Evolutionary conservation across 805 yeast genomes (phyloP), one percentile per base, ranked within the genome.

Genomic region (Hanseniaspora pseudoguilliermondii): DNA sequence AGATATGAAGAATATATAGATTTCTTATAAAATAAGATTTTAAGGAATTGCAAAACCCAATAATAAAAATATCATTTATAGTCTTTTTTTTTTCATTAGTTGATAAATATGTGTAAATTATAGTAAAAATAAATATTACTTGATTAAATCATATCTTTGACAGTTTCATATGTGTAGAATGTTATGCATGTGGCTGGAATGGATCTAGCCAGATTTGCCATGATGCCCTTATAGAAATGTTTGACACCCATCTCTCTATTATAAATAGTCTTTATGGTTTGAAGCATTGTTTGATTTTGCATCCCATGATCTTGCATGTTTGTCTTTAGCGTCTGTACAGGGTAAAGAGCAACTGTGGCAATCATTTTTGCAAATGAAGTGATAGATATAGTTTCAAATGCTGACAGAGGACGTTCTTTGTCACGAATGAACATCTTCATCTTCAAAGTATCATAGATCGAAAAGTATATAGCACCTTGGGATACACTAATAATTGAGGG

Each of bases 121-220:
- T 5, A 25, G 3, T 25, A 25, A 25, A 25, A 5, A 25, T 25
- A 25, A 5, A n/a, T n/a, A n/a, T n/a, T n/a, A n/a, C n/a, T n/a
- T n/a, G 16, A 29, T 59, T 40, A 65, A 25, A 65, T 46, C 47
- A 60, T 44, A 46, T 64, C 65, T 52, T 71, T 75, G 59, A 79
- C 71, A 41, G 76, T 73, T 65, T 93, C 98, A 64, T 93, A 93
- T 5, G 85, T 85, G 5, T 84, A 73, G 65, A 93, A 88, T 0
- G 97, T 93, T 13, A 90, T 78, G 64, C 96, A 86, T 4, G 97
- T 90, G 1, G 96, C 89, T 0, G 98, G 98, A 5, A 93, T 75
- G 0, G 91, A 96, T 48, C 97, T 73, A 1, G 86, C 57, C 18
- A 91, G 65, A 60, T 89, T 90, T 1, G 95, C 84, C 1, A 80